Evolutionary conservation across 768 basidiomycete species (phyloP), one percentile per base, ranked within the genome.

Genomic region (Trametes cingulata): DNA sequence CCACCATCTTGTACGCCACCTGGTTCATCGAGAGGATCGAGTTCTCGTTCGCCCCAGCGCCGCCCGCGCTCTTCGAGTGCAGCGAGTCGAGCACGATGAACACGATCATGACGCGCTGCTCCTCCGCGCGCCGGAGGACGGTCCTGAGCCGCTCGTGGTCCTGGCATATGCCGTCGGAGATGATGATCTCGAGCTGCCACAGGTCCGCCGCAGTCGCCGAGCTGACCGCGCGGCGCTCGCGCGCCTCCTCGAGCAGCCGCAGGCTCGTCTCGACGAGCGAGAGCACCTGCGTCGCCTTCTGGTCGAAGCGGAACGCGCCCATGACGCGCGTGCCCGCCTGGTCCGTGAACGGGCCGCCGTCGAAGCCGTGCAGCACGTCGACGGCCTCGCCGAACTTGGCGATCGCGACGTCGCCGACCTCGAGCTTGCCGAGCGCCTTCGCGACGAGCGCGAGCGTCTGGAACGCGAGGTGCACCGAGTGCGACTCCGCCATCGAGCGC

Each of bases 151-250:
- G 80, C 41, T 95, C 91, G 73, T 98, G 95, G 69, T 97, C 92
- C 72, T 98, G 94, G 71, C 95, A 98, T 65, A 98, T 90, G n/a
- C 97, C 97, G 68, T 99, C 97, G 15, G 95, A 98, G 61, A 99
- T 93, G 80, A 99, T 97, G 76, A 98, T 92, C 73, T 98, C 85
- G 54, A 99, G 82, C 71, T 99, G 97, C 97, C 97, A 98, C 22
- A 99, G 78, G 63, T 98, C 95, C 17, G 84, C 82, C 6, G 88
- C 82, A 4, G 86, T 82, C 2, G 85, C 78, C 17, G 87, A 88
- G 42, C 79, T 78, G 73, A 80, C 78, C 42, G 80, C 72, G 43
- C 84, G 83, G 22, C 81, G 79, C 66, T 91, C 87, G 60, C 95
- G 76, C 19, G 94, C 91, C n/a, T 79, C 79, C 69, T 90, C 86